Conservation (phyloP, 345 rosid genomes). For the Capsella bursapastoris region DNA sequence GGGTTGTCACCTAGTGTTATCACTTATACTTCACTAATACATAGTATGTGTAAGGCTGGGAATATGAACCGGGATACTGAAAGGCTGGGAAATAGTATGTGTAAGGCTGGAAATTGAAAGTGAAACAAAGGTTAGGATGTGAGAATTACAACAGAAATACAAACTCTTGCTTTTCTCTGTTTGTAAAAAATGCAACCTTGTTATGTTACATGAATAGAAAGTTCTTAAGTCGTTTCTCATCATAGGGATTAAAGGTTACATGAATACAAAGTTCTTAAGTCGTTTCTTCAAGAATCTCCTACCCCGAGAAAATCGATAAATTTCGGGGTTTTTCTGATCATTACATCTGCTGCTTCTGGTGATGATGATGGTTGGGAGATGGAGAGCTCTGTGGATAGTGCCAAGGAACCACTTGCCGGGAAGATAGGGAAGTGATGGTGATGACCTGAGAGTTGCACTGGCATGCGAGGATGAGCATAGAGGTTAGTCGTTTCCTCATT, state of each 20-base stretch:
- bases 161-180: too few relatives aligned
- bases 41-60: constrained; percentile 79
- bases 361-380: constrained; percentile 51
- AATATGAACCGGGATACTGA: constrained; percentile 79
- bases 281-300: constrained; percentile 40
- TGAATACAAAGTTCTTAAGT: neutral
- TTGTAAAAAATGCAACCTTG: constrained; percentile 26
- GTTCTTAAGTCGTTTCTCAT: neutral
- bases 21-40: constrained; percentile 82
- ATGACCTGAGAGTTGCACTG: constrained; percentile 23
- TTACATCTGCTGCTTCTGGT: constrained; percentile 44
- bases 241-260: constrained; percentile 11
- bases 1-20: constrained; percentile 83
- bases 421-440: constrained; percentile 42
- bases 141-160: too few relatives aligned
- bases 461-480: too few relatives aligned
- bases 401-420: constrained; percentile 43
- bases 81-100: constrained; percentile 50
- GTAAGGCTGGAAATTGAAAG: constrained; percentile 47
- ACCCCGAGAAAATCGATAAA: constrained; percentile 75
- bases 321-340: constrained; percentile 40
- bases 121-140: too few relatives aligned
- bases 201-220: constrained; percentile 1
- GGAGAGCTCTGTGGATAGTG: constrained; percentile 43
- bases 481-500: constrained; percentile 39